Percentiles rank a stretch among this genome's conserved stretches.
These are phyloP conservation scores for Borealophlyctis nickersoniae DNA, from an alignment of 192 early-diverging fungal genomes.

Conservation along the genomic window DNA sequence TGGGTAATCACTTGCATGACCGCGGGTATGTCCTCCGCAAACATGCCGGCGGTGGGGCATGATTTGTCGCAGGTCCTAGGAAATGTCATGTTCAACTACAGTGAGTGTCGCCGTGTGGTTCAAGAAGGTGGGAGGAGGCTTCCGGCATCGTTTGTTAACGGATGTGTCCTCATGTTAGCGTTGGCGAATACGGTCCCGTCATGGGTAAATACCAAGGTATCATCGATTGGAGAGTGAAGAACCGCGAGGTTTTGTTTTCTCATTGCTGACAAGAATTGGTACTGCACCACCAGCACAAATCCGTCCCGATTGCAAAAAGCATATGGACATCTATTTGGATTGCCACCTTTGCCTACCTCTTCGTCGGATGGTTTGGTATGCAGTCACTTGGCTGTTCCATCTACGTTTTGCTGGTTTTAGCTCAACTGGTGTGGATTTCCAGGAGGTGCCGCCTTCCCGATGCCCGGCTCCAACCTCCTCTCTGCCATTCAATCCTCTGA, in stretches of 20 bases:
- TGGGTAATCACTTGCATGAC: conserved; percentile 57
- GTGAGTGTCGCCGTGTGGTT: conserved; percentile 9
- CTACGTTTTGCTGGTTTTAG: neutral
- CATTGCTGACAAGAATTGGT: too few relatives aligned
- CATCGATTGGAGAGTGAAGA: too few relatives aligned
- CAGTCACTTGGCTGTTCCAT: neutral
- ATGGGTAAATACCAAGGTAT: conserved; percentile 64
- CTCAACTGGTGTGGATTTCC: neutral
- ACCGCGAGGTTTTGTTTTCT: too few relatives aligned
- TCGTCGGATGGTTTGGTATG: conserved; percentile 40
- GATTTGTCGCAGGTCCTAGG: conserved; percentile 56
- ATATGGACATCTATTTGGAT: conserved; percentile 50
- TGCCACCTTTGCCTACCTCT: conserved; percentile 55
- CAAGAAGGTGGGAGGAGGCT: neutral
- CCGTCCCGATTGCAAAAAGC: conserved; percentile 58
- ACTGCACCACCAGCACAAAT: conserved; percentile 41
- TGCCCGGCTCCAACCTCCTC: conserved; percentile 35
- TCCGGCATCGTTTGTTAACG: neutral
- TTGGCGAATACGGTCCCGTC: conserved; percentile 67
- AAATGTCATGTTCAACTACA: conserved; percentile 68
- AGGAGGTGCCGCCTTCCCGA: conserved; percentile 33
- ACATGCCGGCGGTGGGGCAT: conserved; percentile 52
- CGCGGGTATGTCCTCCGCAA: conserved; percentile 41
- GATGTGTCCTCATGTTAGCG: conserved; percentile 17
- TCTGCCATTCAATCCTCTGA: conserved; percentile 19